Evolutionary conservation across 225 moss, liverwort and hornwort genomes (phyloP), one percentile per base, ranked within the genome.

Genomic region (Sphagnum contortum): DNA sequence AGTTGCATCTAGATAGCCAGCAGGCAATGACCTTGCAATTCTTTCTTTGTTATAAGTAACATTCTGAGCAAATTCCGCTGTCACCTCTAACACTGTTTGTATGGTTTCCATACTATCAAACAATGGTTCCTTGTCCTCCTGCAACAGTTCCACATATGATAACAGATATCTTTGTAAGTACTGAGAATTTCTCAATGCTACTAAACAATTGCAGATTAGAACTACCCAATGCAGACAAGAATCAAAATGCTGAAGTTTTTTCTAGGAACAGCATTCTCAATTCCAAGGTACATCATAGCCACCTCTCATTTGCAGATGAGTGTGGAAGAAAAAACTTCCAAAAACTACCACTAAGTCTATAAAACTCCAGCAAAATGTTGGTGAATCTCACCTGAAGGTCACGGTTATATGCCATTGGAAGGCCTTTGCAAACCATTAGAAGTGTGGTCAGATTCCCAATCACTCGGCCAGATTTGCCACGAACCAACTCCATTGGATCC

Each of bases 41-140:
- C 98, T 84, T 50, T 93, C 87, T 76, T 76, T 93, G 49, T 98
- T 93, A 58, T 93, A 98, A 8, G 80, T 81, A 51, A 98, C 84
- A 71, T 98, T 98, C 71, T 88, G 83, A 12, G 93, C 89, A 71
- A 98, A 98, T 70, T 93, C 98, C 13, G 93, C 75, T 45, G 89
- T 89, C 70, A 93, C 91, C 66, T 98, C 98, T 68, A 98, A 75
- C 55, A 93, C 86, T 29, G 82, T 89, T 3, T 89, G 71, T 48
- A 87, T 68, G 50, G 98, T 98, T 60, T 86, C 80, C 48, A 98
- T 93, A 75, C 98, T 98, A 68, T 98, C 98, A 70, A 98, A 98
- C 68, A 98, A 64, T 12, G 98, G 93, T 65, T 98, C 98, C 69
- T 98, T 98, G 49, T 98, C 98, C 76, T 98, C 98, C 98, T 98